Percentiles rank a stretch among this genome's conserved stretches.
Evolutionary conservation across 176 grass and related monocot species (phyloP).

Genomic region (Zea mays): Zm-B73-REFERENCE-NAM-5.0 NC_050098.1:153427501-153428000

Average conservation of each 20-base stretch:
- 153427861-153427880: conserved; percentile 83
- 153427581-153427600: background rate
- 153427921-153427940: conserved; percentile 67
- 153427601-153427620: conserved; percentile 3
- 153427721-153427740: conserved; percentile 96
- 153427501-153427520: conserved; percentile 82
- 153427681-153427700: conserved; percentile 87
- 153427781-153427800: no score
- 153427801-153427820: no score
- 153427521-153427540: conserved; percentile 84
- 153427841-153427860: background rate
- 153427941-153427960: conserved; percentile 69
- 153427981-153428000: conserved; percentile 69
- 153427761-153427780: background rate
- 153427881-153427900: conserved; percentile 70
- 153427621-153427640: conserved; percentile 55
- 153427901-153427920: conserved; percentile 48
- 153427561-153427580: conserved; percentile 42
- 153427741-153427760: conserved; percentile 33
- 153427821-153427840: no score
- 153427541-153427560: conserved; percentile 83
- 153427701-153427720: conserved; percentile 71
- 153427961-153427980: conserved; percentile 64
- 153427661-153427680: conserved; percentile 94
- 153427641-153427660: conserved; percentile 89